These are phyloP conservation scores for Fraxinus greggii DNA, from an alignment of 305 asterid species.

Conservation along the genomic window DNA sequence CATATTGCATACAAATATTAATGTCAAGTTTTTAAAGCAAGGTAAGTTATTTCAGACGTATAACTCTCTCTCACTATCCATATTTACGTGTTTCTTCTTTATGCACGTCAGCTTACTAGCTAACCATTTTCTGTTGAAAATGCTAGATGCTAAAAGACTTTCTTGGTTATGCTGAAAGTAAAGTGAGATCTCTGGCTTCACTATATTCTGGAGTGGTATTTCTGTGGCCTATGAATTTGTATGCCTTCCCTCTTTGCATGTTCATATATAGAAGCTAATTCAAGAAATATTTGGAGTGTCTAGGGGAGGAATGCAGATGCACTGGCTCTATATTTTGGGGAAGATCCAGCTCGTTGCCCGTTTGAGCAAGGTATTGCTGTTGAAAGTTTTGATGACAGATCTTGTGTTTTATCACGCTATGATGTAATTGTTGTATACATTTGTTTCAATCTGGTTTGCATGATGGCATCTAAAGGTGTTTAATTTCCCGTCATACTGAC, in stretches of 20 bases:
- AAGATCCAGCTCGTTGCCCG: constrained; percentile 83
- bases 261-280: constrained; percentile 12
- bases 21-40: neutral
- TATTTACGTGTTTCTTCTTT: neutral
- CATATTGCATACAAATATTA: neutral
- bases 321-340: constrained; percentile 73
- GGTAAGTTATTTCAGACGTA: neutral
- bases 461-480: neutral
- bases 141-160: constrained; percentile 64
- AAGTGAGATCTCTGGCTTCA: constrained; percentile 72
- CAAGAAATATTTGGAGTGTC: constrained; percentile 23
- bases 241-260: neutral
- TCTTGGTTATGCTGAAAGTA: constrained; percentile 59
- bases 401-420: neutral
- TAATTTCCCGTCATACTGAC: neutral
- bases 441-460: neutral
- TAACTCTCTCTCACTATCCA: neutral
- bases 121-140: constrained; percentile 20
- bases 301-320: constrained; percentile 91
- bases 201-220: constrained; percentile 77
- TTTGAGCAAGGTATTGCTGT: constrained; percentile 74
- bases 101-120: neutral
- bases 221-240: constrained; percentile 10
- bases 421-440: neutral
- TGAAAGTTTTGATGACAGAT: neutral